Percentiles rank a stretch among this genome's conserved stretches.
Conservation (phyloP, 2,329 filamentous ascomycete species). For the Cladosporium sp. region DNA sequence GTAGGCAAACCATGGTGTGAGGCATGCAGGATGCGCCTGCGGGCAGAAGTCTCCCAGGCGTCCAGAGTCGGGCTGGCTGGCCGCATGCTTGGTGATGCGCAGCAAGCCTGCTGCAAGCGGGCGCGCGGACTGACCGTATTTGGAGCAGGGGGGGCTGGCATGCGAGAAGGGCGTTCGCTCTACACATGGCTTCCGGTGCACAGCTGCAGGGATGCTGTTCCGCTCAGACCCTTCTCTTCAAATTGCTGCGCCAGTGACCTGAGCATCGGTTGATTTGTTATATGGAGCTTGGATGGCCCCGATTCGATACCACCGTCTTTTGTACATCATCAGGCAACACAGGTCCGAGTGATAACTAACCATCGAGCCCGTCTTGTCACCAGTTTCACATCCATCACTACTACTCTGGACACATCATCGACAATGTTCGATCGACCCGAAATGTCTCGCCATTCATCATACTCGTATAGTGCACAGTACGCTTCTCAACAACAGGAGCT, state of each 20-base stretch:
- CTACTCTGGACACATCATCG: neutral
- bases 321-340: slow-evolving; percentile 4
- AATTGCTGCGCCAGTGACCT: slow-evolving; percentile 18
- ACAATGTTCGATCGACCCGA: slow-evolving; percentile 31
- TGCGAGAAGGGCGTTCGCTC: slow-evolving; percentile 18
- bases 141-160: slow-evolving; percentile 18
- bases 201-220: slow-evolving; percentile 18
- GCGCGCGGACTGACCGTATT: slow-evolving; percentile 20
- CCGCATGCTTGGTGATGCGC: slow-evolving; percentile 12
- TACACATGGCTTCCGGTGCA: slow-evolving; percentile 14
- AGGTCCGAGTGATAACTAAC: neutral
- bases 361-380: neutral
- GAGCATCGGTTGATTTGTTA: slow-evolving; percentile 18
- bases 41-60: slow-evolving; percentile 16
- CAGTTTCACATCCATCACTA: neutral
- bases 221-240: slow-evolving; percentile 16
- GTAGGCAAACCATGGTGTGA: slow-evolving; percentile 15
- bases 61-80: slow-evolving; percentile 13
- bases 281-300: slow-evolving; percentile 16
- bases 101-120: slow-evolving; percentile 5
- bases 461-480: slow-evolving; percentile 43
- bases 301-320: slow-evolving; percentile 8
- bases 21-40: slow-evolving; percentile 18
- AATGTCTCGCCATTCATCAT: slow-evolving; percentile 49
- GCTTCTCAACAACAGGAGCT: slow-evolving; percentile 42